A percentile compares a stretch with the other conserved stretches of the same genome.
Evolutionary conservation across 345 rosid species (phyloP).

Genomic region (Geranium rotundifolium): DNA sequence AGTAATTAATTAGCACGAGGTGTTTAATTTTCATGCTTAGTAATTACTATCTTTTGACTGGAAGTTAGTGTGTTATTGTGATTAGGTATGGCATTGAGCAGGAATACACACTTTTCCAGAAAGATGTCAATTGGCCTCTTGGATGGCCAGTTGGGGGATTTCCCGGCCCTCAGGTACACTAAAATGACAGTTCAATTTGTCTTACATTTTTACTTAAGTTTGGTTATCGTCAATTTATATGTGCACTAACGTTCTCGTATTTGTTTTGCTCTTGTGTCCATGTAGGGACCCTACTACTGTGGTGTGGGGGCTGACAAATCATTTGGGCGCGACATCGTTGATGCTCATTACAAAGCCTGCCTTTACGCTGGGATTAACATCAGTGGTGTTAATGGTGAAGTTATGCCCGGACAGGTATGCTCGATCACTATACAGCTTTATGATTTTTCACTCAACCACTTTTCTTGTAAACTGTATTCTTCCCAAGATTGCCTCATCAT

Average conservation of each 20-base stretch:
- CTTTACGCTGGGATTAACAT: conserved; percentile 65
- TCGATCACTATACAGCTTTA: background rate
- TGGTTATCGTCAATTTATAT: background rate
- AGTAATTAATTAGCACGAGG: background rate
- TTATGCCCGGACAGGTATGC: conserved; percentile 73
- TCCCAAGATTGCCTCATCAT: background rate
- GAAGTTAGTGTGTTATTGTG: background rate
- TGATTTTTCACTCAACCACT: background rate
- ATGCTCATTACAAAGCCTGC: conserved; percentile 82
- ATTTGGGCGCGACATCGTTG: conserved; percentile 62
- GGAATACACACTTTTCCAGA: conserved; percentile 64
- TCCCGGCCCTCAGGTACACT: conserved; percentile 65
- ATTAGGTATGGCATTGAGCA: conserved; percentile 76
- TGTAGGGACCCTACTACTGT: conserved; percentile 79
- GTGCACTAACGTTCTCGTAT: background rate
- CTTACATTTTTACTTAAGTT: background rate
- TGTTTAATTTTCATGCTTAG: background rate
- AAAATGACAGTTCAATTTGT: background rate
- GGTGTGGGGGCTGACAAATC: conserved; percentile 80
- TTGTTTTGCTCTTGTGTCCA: background rate
- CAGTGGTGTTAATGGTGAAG: conserved; percentile 78
- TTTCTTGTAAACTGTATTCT: background rate
- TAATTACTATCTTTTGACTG: background rate
- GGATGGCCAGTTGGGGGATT: conserved; percentile 79
- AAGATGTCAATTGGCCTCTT: conserved; percentile 48